Evolutionary conservation across 2,329 filamentous ascomycete species (phyloP).

Genomic region (Fusarium mundagurra): DNA sequence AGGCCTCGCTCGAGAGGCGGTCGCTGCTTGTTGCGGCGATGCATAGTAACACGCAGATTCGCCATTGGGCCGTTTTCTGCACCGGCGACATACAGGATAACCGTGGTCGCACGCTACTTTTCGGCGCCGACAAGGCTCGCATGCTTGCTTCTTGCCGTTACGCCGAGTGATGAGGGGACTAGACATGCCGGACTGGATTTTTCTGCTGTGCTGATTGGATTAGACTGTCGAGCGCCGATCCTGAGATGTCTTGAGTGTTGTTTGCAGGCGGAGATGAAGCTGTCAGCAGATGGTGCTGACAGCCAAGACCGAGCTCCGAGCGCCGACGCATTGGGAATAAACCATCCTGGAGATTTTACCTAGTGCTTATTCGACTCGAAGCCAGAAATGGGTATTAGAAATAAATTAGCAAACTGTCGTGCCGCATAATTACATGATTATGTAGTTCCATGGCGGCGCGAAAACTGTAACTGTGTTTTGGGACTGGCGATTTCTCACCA

Average conservation of each 20-base stretch:
- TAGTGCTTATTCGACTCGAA: background rate
- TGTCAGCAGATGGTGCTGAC: background rate
- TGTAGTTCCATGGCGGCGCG: background rate
- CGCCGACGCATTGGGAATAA: background rate
- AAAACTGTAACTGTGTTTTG: background rate
- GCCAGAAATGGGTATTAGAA: background rate
- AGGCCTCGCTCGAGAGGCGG: accelerated
- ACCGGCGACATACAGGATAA: background rate
- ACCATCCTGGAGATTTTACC: background rate
- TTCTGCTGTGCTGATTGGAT: too few species aligned
- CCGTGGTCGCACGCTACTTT: background rate
- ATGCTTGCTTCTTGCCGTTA: background rate
- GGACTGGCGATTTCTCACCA: background rate
- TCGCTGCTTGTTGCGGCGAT: background rate
- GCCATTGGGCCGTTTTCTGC: background rate
- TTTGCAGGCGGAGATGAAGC: background rate
- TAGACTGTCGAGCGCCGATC: background rate
- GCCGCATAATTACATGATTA: background rate
- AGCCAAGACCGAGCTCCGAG: background rate
- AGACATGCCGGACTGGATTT: background rate
- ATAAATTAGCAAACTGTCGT: background rate
- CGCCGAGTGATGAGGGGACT: background rate
- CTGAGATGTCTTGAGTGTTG: background rate
- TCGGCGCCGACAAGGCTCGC: background rate
- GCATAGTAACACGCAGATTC: background rate